A percentile compares a stretch with the other conserved stretches of the same genome.
Evolutionary conservation across 1,139 yeast genomes (phyloP).

Genomic region (Yamadazyma siamensis): DNA sequence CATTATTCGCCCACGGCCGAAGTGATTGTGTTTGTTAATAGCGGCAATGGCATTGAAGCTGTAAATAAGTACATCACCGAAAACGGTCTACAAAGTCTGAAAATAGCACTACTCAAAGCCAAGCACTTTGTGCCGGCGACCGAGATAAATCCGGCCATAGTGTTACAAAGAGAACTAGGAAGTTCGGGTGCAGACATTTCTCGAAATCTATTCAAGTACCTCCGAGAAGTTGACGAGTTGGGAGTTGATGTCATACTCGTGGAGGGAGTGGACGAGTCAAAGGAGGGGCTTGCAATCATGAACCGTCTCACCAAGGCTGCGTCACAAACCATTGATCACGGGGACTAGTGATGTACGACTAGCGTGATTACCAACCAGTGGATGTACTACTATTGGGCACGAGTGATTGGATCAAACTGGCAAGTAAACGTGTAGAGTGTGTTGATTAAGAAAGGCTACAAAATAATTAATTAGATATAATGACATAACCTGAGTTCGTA

Average conservation of each 20-base stretch:
- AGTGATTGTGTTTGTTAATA: slow-evolving; percentile 63
- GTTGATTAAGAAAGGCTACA: no score
- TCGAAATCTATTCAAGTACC: slow-evolving; percentile 62
- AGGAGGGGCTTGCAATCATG: slow-evolving; percentile 93
- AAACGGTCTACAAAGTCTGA: slow-evolving; percentile 14
- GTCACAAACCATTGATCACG: no score
- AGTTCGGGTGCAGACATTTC: slow-evolving; percentile 61
- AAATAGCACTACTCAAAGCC: slow-evolving; percentile 50
- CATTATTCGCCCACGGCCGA: slow-evolving; percentile 91
- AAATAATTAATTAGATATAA: no score
- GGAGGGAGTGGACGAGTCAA: slow-evolving; percentile 64
- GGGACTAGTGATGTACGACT: no score
- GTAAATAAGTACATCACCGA: slow-evolving; percentile 23
- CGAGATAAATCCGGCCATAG: slow-evolving; percentile 19
- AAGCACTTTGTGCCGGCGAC: slow-evolving; percentile 26
- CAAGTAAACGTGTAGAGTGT: no score
- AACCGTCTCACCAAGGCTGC: slow-evolving; percentile 89
- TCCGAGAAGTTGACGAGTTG: slow-evolving; percentile 70
- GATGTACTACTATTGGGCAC: no score
- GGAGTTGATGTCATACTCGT: slow-evolving; percentile 65
- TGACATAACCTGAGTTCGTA: no score
- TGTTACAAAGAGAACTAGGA: slow-evolving; percentile 52
- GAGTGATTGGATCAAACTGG: no score
- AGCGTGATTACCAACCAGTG: no score
- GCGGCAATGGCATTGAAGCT: slow-evolving; percentile 41